These are phyloP conservation scores for Tritrichomonas foetus DNA, from an alignment of 208 protist genomes.

Conservation along the genomic window DNA sequence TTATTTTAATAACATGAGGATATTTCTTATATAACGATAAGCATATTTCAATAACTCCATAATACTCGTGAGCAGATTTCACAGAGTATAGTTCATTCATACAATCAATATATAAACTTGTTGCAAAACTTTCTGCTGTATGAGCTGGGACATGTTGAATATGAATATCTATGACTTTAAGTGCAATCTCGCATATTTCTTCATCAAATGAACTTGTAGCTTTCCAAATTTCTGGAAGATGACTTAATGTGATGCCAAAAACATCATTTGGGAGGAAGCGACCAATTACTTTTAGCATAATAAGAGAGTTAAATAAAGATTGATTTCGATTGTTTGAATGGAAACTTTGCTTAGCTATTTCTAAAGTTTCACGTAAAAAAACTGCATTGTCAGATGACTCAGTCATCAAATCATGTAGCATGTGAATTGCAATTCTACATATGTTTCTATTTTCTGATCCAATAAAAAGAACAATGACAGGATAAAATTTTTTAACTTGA, in stretches of 20 bases:
- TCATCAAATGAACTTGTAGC: neutral
- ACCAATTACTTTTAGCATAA: neutral
- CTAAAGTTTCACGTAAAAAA: neutral
- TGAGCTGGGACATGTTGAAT: neutral
- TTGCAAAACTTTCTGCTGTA: neutral
- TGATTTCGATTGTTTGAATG: neutral
- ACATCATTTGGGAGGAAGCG: conserved; percentile 2
- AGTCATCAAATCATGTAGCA: neutral
- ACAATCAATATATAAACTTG: neutral
- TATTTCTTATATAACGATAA: neutral
- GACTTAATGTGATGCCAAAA: neutral
- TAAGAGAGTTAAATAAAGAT: neutral
- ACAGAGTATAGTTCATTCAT: neutral
- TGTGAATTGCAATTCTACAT: neutral
- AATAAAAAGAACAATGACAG: neutral
- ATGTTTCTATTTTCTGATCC: neutral
- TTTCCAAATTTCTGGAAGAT: neutral
- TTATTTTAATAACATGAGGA: neutral
- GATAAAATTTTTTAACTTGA: neutral
- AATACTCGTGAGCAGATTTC: neutral
- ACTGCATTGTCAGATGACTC: neutral
- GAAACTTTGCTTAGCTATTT: neutral
- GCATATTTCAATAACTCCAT: neutral
- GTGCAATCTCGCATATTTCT: neutral
- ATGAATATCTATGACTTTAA: neutral